Evolutionary conservation across 2,329 filamentous ascomycete genomes (phyloP).

Genomic region (Setomelanomma holmii): DNA sequence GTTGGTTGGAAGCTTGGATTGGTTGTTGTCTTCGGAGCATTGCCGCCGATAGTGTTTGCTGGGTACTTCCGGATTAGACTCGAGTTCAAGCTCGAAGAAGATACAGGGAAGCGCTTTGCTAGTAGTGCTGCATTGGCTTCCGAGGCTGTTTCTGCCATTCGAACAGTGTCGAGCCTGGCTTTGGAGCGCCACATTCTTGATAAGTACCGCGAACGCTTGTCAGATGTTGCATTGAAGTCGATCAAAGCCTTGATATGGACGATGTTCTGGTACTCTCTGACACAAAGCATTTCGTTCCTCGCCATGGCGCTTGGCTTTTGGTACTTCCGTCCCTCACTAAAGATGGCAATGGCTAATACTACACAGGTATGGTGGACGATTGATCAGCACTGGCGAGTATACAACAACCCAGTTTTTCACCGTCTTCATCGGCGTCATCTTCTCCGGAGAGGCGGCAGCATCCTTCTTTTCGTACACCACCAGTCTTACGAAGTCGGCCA

Average conservation of each 20-base stretch:
- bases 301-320: constrained; percentile 47
- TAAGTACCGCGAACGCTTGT: constrained; percentile 71
- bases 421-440: constrained; percentile 69
- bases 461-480: constrained; percentile 92
- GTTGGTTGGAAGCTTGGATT: constrained; percentile 89
- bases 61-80: constrained; percentile 88
- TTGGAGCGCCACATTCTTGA: constrained; percentile 81
- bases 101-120: constrained; percentile 70
- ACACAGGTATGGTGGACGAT: constrained; percentile 44
- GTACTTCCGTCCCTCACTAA: too few species aligned
- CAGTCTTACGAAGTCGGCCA: constrained; percentile 95
- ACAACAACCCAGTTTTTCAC: constrained; percentile 88
- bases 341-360: too few species aligned
- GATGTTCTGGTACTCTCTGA: constrained; percentile 81
- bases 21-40: constrained; percentile 72
- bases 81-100: constrained; percentile 75
- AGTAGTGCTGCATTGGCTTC: constrained; percentile 79
- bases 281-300: constrained; percentile 73
- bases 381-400: constrained; percentile 57
- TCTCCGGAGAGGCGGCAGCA: constrained; percentile 69
- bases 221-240: constrained; percentile 63
- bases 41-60: constrained; percentile 57
- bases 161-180: constrained; percentile 90
- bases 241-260: constrained; percentile 70
- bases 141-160: constrained; percentile 91